Conservation (phyloP, 331 rosid genomes). For the Phaseolus coccineus region DNA sequence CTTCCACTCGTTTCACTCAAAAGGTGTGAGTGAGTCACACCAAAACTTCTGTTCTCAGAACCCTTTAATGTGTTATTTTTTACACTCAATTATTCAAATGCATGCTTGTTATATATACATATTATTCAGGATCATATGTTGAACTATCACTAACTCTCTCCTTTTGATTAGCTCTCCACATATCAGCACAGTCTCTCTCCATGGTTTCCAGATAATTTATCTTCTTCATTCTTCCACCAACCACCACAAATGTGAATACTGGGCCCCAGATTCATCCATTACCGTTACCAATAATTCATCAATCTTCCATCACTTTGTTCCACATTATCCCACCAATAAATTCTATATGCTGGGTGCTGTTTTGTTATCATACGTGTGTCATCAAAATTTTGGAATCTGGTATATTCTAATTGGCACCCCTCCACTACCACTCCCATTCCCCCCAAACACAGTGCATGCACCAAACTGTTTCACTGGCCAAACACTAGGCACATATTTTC, state of each 20-base stretch:
- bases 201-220: too few relatives aligned
- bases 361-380: background rate
- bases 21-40: background rate
- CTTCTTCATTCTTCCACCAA: background rate
- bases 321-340: conserved; percentile 19
- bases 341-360: background rate
- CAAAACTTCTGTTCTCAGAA: background rate
- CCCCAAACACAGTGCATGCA: conserved; percentile 16
- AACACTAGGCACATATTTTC: background rate
- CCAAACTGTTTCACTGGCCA: background rate
- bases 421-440: conserved; percentile 4
- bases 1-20: background rate
- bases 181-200: too few relatives aligned
- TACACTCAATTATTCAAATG: too few relatives aligned
- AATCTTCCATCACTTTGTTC: conserved; percentile 9
- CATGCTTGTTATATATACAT: background rate
- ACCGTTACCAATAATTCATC: conserved; percentile 22
- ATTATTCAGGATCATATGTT: background rate
- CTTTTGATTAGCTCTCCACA: too few relatives aligned
- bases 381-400: background rate
- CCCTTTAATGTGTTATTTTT: too few relatives aligned
- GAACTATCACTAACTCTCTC: too few relatives aligned
- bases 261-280: conserved; percentile 6
- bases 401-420: background rate
- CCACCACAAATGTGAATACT: background rate